Base-by-base conservation (phyloP, 2,329 filamentous ascomycete genomes). In the Penicillium decumbens region DNA sequence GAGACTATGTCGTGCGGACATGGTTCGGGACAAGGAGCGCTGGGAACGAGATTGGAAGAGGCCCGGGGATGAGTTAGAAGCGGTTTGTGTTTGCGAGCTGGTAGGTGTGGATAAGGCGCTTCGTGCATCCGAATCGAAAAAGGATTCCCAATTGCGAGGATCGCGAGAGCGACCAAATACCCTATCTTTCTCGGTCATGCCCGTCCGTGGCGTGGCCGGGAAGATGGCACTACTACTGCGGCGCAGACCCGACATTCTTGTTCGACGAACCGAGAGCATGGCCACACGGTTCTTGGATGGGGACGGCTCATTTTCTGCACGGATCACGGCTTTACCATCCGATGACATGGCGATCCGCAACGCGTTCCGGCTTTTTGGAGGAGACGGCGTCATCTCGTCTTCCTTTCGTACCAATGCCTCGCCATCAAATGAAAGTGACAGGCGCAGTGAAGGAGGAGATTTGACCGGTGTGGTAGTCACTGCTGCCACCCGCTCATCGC, bases 71-170 rank as follows among this genome's bases (percentile, higher is more conserved):
- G 87, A 81, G 46, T 57, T 57, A 2, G 57, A 49, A 2, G 53
- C 88, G 6, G 82, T 82, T 64, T 95, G 89, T 59, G 82, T 82
- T 64, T 95, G 89, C 59, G 88, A 84, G 70, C 92, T 87, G 8
- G 88, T 87, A 58, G 89, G 86, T n/a, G 81, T 81, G 20, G 85
- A 90, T 47, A 95, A 74, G 57, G 89, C 87, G 62, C 89, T 88
- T 38, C 87, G 84, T 44, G 81, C 77, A 57, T 93, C 88, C 6
- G 85, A 84, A 65, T 95, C 89, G 62, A 89, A 92, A 73, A 88
- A 91, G 49, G 89, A 89, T 64, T 95, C 89, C 92, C 92, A 96
- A 6, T 87, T 88, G 43, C 90, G 84, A 15, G 90, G 88, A 67
- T 96, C 88, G 47, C 89, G 84, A 49, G 91, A 95, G 49, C 92